Evolutionary conservation across 2,329 filamentous ascomycete species (phyloP).

Genomic region (Diaporthe ampelina): DNA sequence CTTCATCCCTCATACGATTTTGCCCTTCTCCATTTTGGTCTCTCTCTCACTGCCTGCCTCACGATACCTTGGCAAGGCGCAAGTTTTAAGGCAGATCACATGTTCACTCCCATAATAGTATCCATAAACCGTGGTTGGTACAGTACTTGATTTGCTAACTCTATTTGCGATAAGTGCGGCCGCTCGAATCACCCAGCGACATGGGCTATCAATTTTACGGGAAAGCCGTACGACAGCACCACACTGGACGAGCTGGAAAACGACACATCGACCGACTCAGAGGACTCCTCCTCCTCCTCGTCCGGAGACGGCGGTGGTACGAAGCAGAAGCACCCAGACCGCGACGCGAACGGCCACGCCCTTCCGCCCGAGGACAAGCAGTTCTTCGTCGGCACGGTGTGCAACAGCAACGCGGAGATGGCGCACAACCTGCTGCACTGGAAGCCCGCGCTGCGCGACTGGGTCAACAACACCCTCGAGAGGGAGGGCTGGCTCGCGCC

Average conservation of each 20-base stretch:
- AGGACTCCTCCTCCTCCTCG: conserved; percentile 59
- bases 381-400: conserved; percentile 57
- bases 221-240: conserved; percentile 74
- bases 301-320: too few species aligned
- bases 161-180: conserved; percentile 55
- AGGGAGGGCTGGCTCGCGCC: conserved; percentile 69
- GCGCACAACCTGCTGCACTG: conserved; percentile 82
- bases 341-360: conserved; percentile 56
- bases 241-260: conserved; percentile 75
- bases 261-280: conserved; percentile 46
- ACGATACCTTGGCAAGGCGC: not conserved
- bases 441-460: conserved; percentile 80
- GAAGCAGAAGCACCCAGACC: conserved; percentile 48
- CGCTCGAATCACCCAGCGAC: conserved; percentile 77
- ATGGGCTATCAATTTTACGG: conserved; percentile 73
- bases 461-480: conserved; percentile 74
- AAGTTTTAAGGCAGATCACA: not conserved
- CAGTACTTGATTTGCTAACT: not conserved
- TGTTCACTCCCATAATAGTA: not conserved
- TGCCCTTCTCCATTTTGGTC: conserved; percentile 68
- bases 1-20: not conserved
- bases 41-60: not conserved
- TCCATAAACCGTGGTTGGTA: too few species aligned
- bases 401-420: conserved; percentile 70
- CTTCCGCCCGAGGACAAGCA: conserved; percentile 54